Conservation (phyloP, 805 yeast genomes). For the Sungouiozyma intestinalis region DNA sequence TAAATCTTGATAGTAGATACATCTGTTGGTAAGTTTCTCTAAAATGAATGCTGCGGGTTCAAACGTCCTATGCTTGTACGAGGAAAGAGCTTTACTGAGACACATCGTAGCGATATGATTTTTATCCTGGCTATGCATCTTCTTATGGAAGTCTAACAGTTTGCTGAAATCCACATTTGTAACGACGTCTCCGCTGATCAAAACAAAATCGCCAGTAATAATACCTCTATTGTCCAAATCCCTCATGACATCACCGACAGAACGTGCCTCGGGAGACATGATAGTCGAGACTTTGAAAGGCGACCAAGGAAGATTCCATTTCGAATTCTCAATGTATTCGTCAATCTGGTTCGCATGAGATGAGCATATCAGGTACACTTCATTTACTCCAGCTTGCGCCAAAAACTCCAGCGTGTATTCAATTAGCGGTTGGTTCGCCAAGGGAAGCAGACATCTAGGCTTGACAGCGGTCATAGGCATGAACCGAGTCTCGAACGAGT, state of each 20-base stretch:
- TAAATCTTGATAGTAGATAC: conserved; percentile 75
- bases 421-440: conserved; percentile 87
- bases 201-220: conserved; percentile 78
- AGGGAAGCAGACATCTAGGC: conserved; percentile 86
- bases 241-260: conserved; percentile 96
- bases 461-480: conserved; percentile 79
- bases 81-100: conserved; percentile 69
- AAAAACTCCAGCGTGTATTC: conserved; percentile 92
- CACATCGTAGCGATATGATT: conserved; percentile 95
- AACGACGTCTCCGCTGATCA: conserved; percentile 92
- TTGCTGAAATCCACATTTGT: conserved; percentile 75
- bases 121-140: conserved; percentile 62
- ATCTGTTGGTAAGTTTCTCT: conserved; percentile 62
- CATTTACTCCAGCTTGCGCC: conserved; percentile 82
- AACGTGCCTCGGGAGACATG: conserved; percentile 74
- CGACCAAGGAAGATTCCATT: conserved; percentile 58
- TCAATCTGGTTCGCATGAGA: conserved; percentile 85
- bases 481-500: conserved; percentile 84
- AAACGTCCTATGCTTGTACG: conserved; percentile 74
- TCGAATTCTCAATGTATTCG: conserved; percentile 62
- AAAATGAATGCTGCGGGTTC: conserved; percentile 81
- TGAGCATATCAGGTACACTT: conserved; percentile 83
- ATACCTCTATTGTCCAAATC: conserved; percentile 87
- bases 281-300: conserved; percentile 77
- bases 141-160: conserved; percentile 63